Percentiles rank a stretch among this genome's conserved stretches.
Conservation (phyloP, 139 green algal species). For the Pseudopediastrum boryanum region DNA sequence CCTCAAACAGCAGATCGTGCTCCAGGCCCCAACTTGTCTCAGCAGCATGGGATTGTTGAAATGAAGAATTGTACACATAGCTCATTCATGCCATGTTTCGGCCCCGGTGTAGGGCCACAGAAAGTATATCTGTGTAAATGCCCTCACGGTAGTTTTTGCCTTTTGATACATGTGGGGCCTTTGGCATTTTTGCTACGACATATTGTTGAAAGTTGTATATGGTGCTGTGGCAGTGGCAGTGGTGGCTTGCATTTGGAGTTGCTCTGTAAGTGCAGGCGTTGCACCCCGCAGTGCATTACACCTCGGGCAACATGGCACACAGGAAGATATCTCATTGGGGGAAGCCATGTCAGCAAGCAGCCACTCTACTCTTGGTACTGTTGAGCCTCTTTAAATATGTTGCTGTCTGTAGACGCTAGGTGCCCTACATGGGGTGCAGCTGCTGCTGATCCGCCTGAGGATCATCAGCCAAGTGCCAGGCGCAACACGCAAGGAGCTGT, state of each 20-base stretch:
- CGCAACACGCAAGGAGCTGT: constrained; percentile 36
- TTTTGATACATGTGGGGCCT: no score
- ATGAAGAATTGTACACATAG: background rate
- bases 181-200: no score
- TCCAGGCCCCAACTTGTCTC: no score
- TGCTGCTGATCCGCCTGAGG: constrained; percentile 43
- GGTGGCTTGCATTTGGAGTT: no score
- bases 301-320: no score
- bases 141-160: background rate
- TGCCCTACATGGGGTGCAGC: constrained; percentile 57
- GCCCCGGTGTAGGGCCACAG: background rate
- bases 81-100: background rate
- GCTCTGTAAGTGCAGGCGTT: no score
- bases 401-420: constrained; percentile 52
- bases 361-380: background rate
- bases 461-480: background rate
- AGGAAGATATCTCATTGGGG: no score
- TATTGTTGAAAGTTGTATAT: no score
- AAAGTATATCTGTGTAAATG: background rate
- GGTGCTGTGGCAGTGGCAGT: no score
- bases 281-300: no score
- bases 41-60: background rate
- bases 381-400: background rate
- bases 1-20: no score
- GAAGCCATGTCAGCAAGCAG: no score